Evolutionary conservation across 2,329 filamentous ascomycete species (phyloP), one percentile per base, ranked within the genome.

Genomic region (Colletotrichum godetiae): DNA sequence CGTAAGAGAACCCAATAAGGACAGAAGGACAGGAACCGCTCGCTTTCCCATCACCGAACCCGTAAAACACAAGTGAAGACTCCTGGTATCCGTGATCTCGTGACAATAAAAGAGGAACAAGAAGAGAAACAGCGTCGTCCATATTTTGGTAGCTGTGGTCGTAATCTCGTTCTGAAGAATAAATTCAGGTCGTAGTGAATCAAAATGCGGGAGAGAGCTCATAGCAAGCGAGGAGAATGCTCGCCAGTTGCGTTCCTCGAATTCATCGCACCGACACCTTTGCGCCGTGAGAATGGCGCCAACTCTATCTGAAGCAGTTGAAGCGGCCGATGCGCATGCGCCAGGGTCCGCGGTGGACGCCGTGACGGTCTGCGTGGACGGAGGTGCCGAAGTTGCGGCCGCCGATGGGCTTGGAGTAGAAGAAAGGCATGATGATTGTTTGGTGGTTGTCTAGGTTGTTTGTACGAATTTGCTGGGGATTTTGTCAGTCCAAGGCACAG

Each of bases 311-410:
- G 83, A 89, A 89, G 81, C 87, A 89, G 82, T 83, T 87, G 78
- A 87, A 88, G 57, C 81, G 83, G 73, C 86, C 85, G 55, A 88
- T 80, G 62, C 84, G 85, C 78, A 89, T 86, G 56, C 87, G 82
- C 86, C 86, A 89, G 3, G 86, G 86, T 2, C 87, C 87, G 12
- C 85, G 84, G 62, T 82, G 85, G 8, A 88, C 79, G 58, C 87
- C 87, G 74, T 86, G 80, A 12, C 82, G 82, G 77, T 85, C 82
- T 24, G 84, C 85, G 42, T 82, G 81, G 66, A 89, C 80, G 77
- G 81, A 87, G 42, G 87, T 88, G 75, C 87, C 87, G 75, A 88
- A 85, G 76, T 86, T 86, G 42, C 84, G 83, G 65, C 84, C 83
- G 75, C 87, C 87, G 75, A 89, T 66, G 62, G 80, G 78, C 76